These are phyloP conservation scores for Plasmodium vivax DNA, from an alignment of 169 alveolate genomes.

Conservation along the genomic window DNA sequence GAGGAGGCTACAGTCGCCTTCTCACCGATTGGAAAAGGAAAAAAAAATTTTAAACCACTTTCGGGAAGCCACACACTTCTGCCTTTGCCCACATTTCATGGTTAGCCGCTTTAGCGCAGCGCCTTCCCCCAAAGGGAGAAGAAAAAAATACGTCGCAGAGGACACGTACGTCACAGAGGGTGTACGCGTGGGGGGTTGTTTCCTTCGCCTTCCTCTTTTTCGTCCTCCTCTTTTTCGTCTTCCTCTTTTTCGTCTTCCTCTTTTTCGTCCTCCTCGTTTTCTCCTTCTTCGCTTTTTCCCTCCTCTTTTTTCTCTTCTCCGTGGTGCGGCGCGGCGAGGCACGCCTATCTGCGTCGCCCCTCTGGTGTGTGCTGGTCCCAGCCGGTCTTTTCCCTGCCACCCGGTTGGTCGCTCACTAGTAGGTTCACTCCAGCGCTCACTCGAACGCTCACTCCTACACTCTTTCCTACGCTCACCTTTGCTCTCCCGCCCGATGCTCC, in stretches of 20 bases:
- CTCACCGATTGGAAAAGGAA: not conserved
- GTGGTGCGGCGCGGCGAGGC: not conserved
- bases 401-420: not conserved
- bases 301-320: not conserved
- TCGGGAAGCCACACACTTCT: not conserved
- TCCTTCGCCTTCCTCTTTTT: too few species aligned
- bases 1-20: not conserved
- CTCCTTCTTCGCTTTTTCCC: not conserved
- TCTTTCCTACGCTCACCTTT: too few species aligned
- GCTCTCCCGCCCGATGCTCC: not conserved
- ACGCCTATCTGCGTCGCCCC: not conserved
- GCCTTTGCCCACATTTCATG: not conserved
- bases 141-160: not conserved
- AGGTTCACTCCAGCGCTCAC: too few species aligned
- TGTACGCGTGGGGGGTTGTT: not conserved
- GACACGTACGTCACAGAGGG: not conserved
- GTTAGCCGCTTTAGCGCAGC: not conserved
- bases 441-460: too few species aligned
- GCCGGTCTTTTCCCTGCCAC: not conserved
- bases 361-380: not conserved
- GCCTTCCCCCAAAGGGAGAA: not conserved
- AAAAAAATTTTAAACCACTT: not conserved
- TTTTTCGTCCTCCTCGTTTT: too few species aligned
- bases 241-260: too few species aligned
- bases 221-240: too few species aligned